Evolutionary conservation across 345 rosid species (phyloP).

Genomic region (Laguncularia racemosa): DNA sequence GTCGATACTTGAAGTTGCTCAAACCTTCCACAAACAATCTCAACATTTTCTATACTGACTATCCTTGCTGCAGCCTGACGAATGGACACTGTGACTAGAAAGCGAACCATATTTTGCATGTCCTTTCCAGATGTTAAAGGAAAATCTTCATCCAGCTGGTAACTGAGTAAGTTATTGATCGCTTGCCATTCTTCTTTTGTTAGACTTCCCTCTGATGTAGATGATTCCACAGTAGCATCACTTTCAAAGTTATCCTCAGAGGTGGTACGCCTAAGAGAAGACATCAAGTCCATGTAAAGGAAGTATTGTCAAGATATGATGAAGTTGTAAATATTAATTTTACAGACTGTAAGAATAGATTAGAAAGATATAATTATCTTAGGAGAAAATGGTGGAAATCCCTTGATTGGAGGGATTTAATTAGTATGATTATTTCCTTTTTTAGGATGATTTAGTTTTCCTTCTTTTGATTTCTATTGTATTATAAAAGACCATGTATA

Average conservation of each 20-base stretch:
- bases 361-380: too few relatives aligned
- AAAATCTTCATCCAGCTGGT: slow-evolving; percentile 77
- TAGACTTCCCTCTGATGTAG: slow-evolving; percentile 50
- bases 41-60: slow-evolving; percentile 50
- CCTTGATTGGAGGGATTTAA: too few relatives aligned
- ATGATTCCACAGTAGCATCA: slow-evolving; percentile 40
- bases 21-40: slow-evolving; percentile 87
- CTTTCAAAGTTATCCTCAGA: slow-evolving; percentile 46
- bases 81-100: slow-evolving; percentile 69
- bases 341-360: too few relatives aligned
- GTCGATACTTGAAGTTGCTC: slow-evolving; percentile 84
- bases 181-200: slow-evolving; percentile 98
- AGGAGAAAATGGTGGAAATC: too few relatives aligned
- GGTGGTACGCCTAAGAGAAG: slow-evolving; percentile 43
- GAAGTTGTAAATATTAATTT: too few relatives aligned
- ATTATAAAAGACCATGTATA: too few relatives aligned
- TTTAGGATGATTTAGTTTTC: too few relatives aligned
- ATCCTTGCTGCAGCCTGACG: slow-evolving; percentile 86
- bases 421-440: too few relatives aligned
- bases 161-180: slow-evolving; percentile 79
- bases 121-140: slow-evolving; percentile 61
- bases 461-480: too few relatives aligned
- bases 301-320: too few relatives aligned
- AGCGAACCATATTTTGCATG: slow-evolving; percentile 72
- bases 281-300: slow-evolving; percentile 2